These are phyloP conservation scores for Rhizoctonia solani DNA, from an alignment of 1,284 basidiomycete genomes.

Conservation along the genomic window DNA sequence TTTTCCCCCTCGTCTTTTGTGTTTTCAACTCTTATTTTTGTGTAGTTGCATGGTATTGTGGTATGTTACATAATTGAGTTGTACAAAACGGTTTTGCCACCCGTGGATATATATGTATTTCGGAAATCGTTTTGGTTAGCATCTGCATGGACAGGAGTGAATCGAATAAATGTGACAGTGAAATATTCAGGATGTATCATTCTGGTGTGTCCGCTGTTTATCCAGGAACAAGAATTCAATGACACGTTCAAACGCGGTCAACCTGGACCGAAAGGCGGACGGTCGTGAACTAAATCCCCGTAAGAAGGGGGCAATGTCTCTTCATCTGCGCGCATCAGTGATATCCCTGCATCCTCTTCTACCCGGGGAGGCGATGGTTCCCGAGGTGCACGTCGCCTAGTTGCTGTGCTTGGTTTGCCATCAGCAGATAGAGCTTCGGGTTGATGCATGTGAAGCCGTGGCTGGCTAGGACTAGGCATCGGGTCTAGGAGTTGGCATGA, in stretches of 20 bases:
- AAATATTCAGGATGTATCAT: too few relatives aligned
- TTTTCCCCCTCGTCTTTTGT: too few relatives aligned
- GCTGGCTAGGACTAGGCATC: background rate
- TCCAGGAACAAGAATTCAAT: too few relatives aligned
- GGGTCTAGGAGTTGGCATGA: too few relatives aligned
- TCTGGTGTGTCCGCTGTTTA: too few relatives aligned
- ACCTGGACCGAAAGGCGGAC: background rate
- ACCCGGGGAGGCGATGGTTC: conserved; percentile 22
- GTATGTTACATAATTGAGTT: conserved; percentile 33
- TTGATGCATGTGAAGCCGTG: background rate
- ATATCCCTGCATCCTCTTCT: conserved; percentile 26
- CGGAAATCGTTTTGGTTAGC: background rate
- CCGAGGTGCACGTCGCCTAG: conserved; percentile 2
- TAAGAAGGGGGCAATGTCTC: background rate
- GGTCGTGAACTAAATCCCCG: background rate
- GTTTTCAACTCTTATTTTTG: background rate
- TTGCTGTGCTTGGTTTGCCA: background rate
- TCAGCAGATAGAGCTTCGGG: background rate
- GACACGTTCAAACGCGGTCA: too few relatives aligned
- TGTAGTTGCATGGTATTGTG: background rate
- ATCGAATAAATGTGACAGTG: too few relatives aligned
- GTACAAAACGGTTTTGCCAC: conserved; percentile 25
- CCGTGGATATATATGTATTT: conserved; percentile 5
- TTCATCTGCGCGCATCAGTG: conserved; percentile 26
- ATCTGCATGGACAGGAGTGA: background rate